Base-by-base conservation (phyloP, 1,139 yeast species). In the Yamadazyma diddensiae region DNA sequence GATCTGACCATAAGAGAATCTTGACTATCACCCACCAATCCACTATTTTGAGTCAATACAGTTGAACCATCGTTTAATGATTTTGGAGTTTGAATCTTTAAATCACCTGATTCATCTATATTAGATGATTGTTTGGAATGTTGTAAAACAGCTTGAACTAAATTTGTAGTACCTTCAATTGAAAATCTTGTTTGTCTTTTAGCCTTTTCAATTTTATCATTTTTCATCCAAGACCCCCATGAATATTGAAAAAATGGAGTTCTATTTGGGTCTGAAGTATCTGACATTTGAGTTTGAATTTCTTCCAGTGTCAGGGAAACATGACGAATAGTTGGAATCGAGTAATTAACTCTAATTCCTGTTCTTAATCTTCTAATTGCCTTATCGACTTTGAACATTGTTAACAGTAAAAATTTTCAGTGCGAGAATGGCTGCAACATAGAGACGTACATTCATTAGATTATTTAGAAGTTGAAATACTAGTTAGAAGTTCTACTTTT, bases 171-270 rank as follows among this genome's bases (percentile, higher is more conserved):
- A 2, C 97, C 97, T 53, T 79, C 81, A 37, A 90, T 70, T 5
- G 94, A 82, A 57, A 92, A 92, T 41, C 70, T 72, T n/a, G 97
- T 90, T 38, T 74, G 77, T 57, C 97, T 77, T 47, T 76, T 78
- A 8, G 72, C 75, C 51, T 85, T 81, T 55, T 90, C 92, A 25
- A 61, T 61, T 40, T 71, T 73, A 53, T 90, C 95, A 52, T 90
- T 77, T 40, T 71, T 76, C 51, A 90, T 64, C 97, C 97, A 92
- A 3, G 95, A 73, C 30, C 98, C 98, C 95, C 97, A 90, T 3
- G 92, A 70, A 56, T 88, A 92, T 52, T 82, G 78, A 67, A 86
- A 90, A 50, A 90, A 86, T 32, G 79, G 73, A 39, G 74, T 76
- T 55, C 94, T 73, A 40, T 78, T 70, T 12, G 90, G 88, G 49